Conservation (phyloP, 805 yeast species). For the Metschnikowia hibisci region DNA sequence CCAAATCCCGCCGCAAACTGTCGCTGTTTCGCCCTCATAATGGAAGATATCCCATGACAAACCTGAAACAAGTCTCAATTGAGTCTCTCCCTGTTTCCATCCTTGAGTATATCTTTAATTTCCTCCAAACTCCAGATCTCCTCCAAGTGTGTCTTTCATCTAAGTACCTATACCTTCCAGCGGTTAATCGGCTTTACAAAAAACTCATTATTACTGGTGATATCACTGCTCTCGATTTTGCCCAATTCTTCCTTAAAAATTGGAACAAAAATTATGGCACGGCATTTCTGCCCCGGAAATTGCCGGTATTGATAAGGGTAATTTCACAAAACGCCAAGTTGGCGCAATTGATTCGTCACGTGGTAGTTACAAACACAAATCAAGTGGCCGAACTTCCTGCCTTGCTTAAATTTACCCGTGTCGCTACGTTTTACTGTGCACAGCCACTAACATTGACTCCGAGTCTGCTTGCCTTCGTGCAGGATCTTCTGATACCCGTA, state of each 20-base stretch:
- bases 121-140: slow-evolving; percentile 21
- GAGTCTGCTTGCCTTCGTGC: background rate
- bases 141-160: slow-evolving; percentile 20
- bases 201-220: slow-evolving; percentile 20
- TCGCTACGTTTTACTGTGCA: slow-evolving; percentile 6
- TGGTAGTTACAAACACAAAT: slow-evolving; percentile 3
- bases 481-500: slow-evolving; percentile 3
- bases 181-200: slow-evolving; percentile 22
- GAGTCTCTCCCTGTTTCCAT: slow-evolving; percentile 22
- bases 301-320: slow-evolving; percentile 13
- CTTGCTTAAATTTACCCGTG: slow-evolving; percentile 5
- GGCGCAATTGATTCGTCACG: slow-evolving; percentile 12
- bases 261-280: slow-evolving; percentile 21
- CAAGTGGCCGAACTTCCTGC: background rate
- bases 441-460: slow-evolving; percentile 1
- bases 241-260: slow-evolving; percentile 11
- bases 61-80: slow-evolving; percentile 6
- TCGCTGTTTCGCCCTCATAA: slow-evolving; percentile 13
- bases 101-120: slow-evolving; percentile 19
- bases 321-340: slow-evolving; percentile 12
- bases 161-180: slow-evolving; percentile 25
- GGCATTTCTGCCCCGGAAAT: slow-evolving; percentile 10
- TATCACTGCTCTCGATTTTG: slow-evolving; percentile 8
- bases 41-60: slow-evolving; percentile 7
- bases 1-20: slow-evolving; percentile 7